These are phyloP conservation scores for Lasiodiplodia theobromae DNA, from an alignment of 2,329 filamentous ascomycete species.

Conservation along the genomic window DNA sequence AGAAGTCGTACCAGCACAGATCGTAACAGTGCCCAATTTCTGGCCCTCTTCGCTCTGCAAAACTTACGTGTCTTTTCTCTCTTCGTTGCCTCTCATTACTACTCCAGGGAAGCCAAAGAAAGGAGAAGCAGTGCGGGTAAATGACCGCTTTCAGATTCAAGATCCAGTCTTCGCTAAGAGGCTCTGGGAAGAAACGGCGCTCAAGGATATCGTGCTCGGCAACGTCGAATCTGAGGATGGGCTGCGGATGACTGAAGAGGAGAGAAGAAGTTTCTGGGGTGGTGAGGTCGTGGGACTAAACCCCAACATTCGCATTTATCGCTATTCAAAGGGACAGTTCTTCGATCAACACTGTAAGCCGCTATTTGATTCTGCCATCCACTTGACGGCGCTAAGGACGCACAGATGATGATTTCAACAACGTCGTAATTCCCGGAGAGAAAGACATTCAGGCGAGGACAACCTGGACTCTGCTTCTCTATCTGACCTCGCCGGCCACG, in stretches of 20 bases:
- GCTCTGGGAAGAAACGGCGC: slow-evolving; percentile 78
- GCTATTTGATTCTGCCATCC: too few relatives aligned
- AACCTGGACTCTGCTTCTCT: slow-evolving; percentile 90
- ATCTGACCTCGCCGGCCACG: slow-evolving; percentile 77
- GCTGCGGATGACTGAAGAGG: slow-evolving; percentile 37
- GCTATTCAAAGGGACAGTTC: slow-evolving; percentile 85
- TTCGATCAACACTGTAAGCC: slow-evolving; percentile 89
- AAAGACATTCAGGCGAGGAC: slow-evolving; percentile 65
- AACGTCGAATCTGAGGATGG: slow-evolving; percentile 42
- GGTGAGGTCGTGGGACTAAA: slow-evolving; percentile 85
- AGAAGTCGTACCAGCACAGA: slow-evolving; percentile 67
- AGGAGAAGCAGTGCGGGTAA: slow-evolving; percentile 82
- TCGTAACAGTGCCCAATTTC: slow-evolving; percentile 75
- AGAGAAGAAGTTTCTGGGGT: slow-evolving; percentile 67
- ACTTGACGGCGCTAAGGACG: not conserved
- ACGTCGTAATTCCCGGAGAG: slow-evolving; percentile 62
- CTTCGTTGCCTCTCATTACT: slow-evolving; percentile 73
- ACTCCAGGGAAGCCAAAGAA: slow-evolving; percentile 80
- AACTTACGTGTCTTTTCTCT: slow-evolving; percentile 76
- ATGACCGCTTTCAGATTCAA: slow-evolving; percentile 85
- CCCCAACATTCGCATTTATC: slow-evolving; percentile 87
- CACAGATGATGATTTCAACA: slow-evolving; percentile 90
- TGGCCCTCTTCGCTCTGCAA: slow-evolving; percentile 78
- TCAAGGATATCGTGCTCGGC: slow-evolving; percentile 65
- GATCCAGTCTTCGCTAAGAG: slow-evolving; percentile 76